Base-by-base conservation (phyloP, 2,329 filamentous ascomycete genomes). In the Rutstroemia sydowiana region DNA sequence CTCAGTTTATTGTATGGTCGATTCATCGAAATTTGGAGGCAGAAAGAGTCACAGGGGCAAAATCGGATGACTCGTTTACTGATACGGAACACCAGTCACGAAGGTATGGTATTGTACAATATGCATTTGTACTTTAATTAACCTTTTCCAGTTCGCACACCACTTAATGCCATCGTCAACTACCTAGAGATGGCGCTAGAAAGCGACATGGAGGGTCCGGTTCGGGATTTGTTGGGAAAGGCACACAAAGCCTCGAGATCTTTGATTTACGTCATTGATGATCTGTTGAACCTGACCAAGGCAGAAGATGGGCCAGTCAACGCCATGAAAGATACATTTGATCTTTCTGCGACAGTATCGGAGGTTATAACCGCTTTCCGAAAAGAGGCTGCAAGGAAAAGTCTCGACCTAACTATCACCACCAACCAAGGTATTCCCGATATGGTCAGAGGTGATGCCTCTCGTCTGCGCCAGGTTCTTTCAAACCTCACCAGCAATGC, bases 201-300 rank as follows among this genome's bases (percentile, higher is more conserved):
- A 68, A 88, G 88, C 0, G 71, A 74, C 0, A 72, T 95, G 2
- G 89, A 95, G 56, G 72, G 79, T 14, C 90, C 95, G 63, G 95
- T 88, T 0, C 76, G 91, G 16, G 89, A 95, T 5, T 95, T 93
- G 54, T 72, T 95, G 5, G 77, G 85, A 0, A 85, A 83, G 59
- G 95, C 90, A 1, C 88, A 95, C 64, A 95, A 89, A 0, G 90
- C 90, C 5, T 95, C 90, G 0, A 95, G 95, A 63, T 95, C 89
- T 0, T 72, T 95, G 23, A 92, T 95, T 3, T 95, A 95, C 65
- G 89, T 95, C 8, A 95, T 95, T 69, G 95, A 95, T 58, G 90
- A 95, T 65, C 74, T 95, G 1, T 74, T 95, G 1, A 90, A 95
- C 64, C 72, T 95, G 23, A 95, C 91, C 1, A 93, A 95, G 63